Conservation (phyloP, 2,329 filamentous ascomycete species). For the Colletotrichum chrysophilum region DNA sequence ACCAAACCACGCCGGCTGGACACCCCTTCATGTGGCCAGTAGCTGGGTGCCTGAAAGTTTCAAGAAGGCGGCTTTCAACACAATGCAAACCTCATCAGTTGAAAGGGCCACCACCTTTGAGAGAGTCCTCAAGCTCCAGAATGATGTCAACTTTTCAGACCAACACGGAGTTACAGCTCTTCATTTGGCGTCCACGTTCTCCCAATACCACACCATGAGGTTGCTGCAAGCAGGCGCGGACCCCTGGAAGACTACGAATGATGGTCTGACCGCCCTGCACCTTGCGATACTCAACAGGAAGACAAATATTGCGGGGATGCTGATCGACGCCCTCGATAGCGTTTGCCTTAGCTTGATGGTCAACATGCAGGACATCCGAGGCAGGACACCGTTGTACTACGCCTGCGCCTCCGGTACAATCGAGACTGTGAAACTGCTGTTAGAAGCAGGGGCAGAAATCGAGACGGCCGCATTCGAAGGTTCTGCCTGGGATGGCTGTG, state of each 20-base stretch:
- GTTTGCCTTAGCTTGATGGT: background rate
- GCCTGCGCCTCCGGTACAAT: constrained; percentile 26
- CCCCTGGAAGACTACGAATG: constrained; percentile 30
- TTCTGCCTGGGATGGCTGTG: background rate
- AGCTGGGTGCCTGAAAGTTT: background rate
- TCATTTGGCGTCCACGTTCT: constrained; percentile 28
- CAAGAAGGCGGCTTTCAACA: background rate
- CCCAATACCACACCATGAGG: constrained; percentile 24
- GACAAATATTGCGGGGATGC: constrained; percentile 37
- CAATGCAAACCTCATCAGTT: background rate
- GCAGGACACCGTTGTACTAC: constrained; percentile 26
- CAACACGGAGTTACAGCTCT: constrained; percentile 26
- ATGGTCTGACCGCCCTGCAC: constrained; percentile 44
- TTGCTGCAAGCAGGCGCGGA: constrained; percentile 44
- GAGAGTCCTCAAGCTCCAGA: background rate
- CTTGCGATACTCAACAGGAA: constrained; percentile 39
- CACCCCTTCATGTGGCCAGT: background rate
- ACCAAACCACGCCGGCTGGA: background rate
- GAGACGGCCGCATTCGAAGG: background rate
- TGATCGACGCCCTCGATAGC: constrained; percentile 23
- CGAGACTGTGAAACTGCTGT: constrained; percentile 30
- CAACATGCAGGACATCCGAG: background rate
- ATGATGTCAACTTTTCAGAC: background rate
- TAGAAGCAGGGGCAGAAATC: constrained; percentile 29
- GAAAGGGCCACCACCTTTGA: background rate